Percentiles rank a stretch among this genome's conserved stretches.
Evolutionary conservation across 2,329 filamentous ascomycete genomes (phyloP).

Genomic region (Dothidotthia symphoricarpi): DNA sequence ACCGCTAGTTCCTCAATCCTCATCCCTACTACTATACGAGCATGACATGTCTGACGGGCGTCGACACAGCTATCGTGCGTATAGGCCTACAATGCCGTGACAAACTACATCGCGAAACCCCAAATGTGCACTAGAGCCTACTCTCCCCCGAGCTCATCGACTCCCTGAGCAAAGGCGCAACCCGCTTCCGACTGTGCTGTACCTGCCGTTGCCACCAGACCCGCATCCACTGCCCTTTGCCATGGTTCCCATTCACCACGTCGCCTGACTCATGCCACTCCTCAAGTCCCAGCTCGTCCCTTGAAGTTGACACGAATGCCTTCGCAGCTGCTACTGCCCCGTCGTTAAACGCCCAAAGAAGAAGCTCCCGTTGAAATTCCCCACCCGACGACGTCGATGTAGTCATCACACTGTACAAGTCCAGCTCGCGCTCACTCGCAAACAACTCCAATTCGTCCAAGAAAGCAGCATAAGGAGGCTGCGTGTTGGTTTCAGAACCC

Average conservation of each 20-base stretch:
- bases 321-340: conserved; percentile 52
- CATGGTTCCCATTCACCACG: conserved; percentile 31
- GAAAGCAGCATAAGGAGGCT: conserved; percentile 43
- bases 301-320: conserved; percentile 53
- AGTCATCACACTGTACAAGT: conserved; percentile 68
- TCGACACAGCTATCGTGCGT: too few species aligned
- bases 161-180: conserved; percentile 58
- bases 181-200: conserved; percentile 61
- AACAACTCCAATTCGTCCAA: conserved; percentile 53
- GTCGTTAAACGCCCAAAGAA: conserved; percentile 62
- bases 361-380: conserved; percentile 63
- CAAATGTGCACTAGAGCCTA: background rate
- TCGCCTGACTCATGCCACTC: conserved; percentile 54
- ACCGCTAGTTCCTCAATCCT: too few species aligned
- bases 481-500: conserved; percentile 37
- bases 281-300: conserved; percentile 56
- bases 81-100: too few species aligned
- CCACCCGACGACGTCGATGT: conserved; percentile 55
- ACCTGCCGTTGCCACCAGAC: conserved; percentile 66
- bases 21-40: too few species aligned
- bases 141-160: conserved; percentile 28
- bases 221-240: conserved; percentile 50
- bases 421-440: conserved; percentile 57
- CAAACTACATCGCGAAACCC: too few species aligned
- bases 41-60: too few species aligned